Conservation (phyloP, 768 basidiomycete genomes). For the Tubosaeta sp. region DNA sequence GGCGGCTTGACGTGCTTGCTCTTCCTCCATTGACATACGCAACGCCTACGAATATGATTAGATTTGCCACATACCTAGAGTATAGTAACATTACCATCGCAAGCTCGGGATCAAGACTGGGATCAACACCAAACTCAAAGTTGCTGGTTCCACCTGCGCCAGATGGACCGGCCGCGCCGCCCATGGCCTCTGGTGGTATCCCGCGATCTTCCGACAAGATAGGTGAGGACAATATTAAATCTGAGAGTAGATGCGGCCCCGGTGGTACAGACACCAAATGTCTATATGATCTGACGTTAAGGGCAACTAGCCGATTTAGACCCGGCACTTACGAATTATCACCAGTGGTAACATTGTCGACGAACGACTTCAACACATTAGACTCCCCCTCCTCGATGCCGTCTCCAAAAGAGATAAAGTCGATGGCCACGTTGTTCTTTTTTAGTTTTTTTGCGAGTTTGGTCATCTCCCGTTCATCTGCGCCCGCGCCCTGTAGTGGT, state of each 20-base stretch:
- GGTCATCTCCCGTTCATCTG: constrained; percentile 76
- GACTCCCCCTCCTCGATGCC: constrained; percentile 71
- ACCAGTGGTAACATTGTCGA: constrained; percentile 73
- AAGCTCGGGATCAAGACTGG: constrained; percentile 91
- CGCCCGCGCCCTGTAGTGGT: constrained; percentile 66
- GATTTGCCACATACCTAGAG: neutral
- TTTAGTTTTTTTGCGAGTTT: constrained; percentile 95
- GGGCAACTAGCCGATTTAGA: neutral
- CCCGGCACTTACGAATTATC: constrained; percentile 76
- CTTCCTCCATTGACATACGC: constrained; percentile 96
- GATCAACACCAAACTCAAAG: constrained; percentile 92
- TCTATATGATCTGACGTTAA: constrained; percentile 39
- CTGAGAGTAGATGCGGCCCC: constrained; percentile 77
- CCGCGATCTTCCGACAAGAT: constrained; percentile 80
- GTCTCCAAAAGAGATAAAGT: constrained; percentile 88
- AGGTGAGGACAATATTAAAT: constrained; percentile 73
- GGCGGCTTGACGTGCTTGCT: constrained; percentile 69
- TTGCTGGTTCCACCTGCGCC: constrained; percentile 46
- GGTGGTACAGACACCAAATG: constrained; percentile 80
- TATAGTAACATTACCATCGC: constrained; percentile 68
- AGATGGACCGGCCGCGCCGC: constrained; percentile 44
- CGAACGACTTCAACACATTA: constrained; percentile 70
- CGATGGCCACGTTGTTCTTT: constrained; percentile 98
- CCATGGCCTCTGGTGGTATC: constrained; percentile 59
- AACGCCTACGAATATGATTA: constrained; percentile 58